phyloP scores from a whole-genome alignment of 2,329 filamentous ascomycete species.

The Byssothecium circinans region DNA sequence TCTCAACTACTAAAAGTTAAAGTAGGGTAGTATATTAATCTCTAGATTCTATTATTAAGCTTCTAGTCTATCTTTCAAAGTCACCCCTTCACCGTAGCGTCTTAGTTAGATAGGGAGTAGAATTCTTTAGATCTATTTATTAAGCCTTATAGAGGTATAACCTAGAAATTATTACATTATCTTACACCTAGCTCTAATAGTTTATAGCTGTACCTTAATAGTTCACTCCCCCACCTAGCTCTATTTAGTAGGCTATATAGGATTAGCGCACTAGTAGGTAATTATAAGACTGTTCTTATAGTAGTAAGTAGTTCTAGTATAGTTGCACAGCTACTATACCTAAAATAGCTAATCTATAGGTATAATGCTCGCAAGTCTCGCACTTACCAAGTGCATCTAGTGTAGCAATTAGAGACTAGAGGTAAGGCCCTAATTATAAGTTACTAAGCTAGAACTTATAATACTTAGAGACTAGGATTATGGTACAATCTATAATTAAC shows the following conservation, averaged over 20 bases:
- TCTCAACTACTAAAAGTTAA: constrained; percentile 10
- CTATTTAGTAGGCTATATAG: constrained; percentile 10
- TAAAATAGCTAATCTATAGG: constrained; percentile 13
- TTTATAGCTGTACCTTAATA: constrained; percentile 1
- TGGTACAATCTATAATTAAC: constrained; percentile 11
- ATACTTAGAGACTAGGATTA: constrained; percentile 10
- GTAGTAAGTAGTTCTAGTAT: constrained; percentile 11
- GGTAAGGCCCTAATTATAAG: constrained; percentile 6
- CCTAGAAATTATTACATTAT: constrained; percentile 3
- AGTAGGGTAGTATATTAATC: constrained; percentile 11
- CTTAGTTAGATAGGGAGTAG: constrained; percentile 9
- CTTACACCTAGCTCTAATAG: not conserved
- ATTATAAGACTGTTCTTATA: constrained; percentile 14
- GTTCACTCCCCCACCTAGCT: constrained; percentile 10
- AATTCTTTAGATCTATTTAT: constrained; percentile 12
- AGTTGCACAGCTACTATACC: constrained; percentile 11
- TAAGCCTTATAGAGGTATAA: constrained; percentile 6
- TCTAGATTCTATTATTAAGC: constrained; percentile 10
- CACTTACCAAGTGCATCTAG: constrained; percentile 10
- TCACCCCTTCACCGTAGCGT: constrained; percentile 13
- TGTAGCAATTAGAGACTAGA: constrained; percentile 12
- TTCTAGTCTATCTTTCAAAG: constrained; percentile 13
- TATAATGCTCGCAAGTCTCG: constrained; percentile 11
- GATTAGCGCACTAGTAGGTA: constrained; percentile 5
- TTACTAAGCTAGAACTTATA: constrained; percentile 6